Evolutionary conservation across 2,329 filamentous ascomycete genomes (phyloP).

Genomic region (Diplodia corticola): DNA sequence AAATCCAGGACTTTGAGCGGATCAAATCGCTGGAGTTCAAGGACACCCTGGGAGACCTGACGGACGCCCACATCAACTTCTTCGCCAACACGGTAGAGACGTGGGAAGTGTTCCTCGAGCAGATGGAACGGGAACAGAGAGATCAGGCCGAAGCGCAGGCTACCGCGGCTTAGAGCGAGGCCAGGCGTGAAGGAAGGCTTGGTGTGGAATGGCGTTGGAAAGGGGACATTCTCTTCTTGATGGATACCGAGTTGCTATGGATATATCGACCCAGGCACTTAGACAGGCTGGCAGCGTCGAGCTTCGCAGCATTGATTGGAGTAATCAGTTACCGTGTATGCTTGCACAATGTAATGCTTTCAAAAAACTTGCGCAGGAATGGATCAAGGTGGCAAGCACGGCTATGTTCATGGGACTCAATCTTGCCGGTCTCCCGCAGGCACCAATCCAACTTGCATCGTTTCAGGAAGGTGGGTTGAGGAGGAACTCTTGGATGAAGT

Average conservation of each 20-base stretch:
- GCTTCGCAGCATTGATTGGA: neutral
- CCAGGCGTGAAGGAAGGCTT: neutral
- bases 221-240: neutral
- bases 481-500: no score
- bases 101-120: slow-evolving; percentile 87
- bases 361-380: no score
- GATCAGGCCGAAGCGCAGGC: slow-evolving; percentile 6
- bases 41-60: slow-evolving; percentile 77
- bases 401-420: neutral
- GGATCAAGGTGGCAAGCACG: neutral
- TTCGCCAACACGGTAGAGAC: slow-evolving; percentile 76
- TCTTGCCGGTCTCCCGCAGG: neutral
- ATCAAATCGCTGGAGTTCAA: slow-evolving; percentile 96
- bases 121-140: slow-evolving; percentile 70
- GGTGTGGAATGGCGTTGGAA: slow-evolving; percentile 4
- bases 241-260: slow-evolving; percentile 2
- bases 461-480: neutral
- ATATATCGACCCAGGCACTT: neutral
- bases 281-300: neutral
- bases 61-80: slow-evolving; percentile 83
- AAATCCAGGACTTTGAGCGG: slow-evolving; percentile 90
- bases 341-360: neutral
- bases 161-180: neutral
- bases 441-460: neutral
- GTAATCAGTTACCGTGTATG: neutral